Evolutionary conservation across 805 yeast species (phyloP).

Genomic region (Grigorovia yakushimaensis): DNA sequence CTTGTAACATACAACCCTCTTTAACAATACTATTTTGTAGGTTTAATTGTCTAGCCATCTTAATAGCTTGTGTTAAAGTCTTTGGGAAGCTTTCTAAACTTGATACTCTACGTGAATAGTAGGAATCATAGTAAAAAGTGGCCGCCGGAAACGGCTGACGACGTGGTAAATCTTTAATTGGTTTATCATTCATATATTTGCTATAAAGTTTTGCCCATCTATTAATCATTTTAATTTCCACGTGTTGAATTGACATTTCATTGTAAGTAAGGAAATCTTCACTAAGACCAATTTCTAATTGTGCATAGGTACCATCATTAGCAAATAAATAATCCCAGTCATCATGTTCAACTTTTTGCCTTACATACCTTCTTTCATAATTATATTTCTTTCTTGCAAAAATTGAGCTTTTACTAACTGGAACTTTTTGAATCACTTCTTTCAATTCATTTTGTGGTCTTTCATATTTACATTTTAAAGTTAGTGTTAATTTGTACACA

Average conservation of each 20-base stretch:
- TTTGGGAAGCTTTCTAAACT: slow-evolving; percentile 57
- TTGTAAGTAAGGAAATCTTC: slow-evolving; percentile 10
- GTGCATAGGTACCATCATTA: slow-evolving; percentile 80
- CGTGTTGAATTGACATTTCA: slow-evolving; percentile 7
- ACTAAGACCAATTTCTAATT: slow-evolving; percentile 47
- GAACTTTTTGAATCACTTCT: slow-evolving; percentile 52
- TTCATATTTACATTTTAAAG: slow-evolving; percentile 58
- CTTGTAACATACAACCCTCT: slow-evolving; percentile 75
- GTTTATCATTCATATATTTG: neutral
- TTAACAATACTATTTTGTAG: slow-evolving; percentile 27
- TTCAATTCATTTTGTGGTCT: slow-evolving; percentile 37
- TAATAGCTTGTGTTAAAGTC: slow-evolving; percentile 47
- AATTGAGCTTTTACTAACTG: slow-evolving; percentile 31
- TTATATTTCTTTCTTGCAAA: slow-evolving; percentile 29
- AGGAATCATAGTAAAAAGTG: slow-evolving; percentile 55
- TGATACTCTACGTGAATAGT: slow-evolving; percentile 57
- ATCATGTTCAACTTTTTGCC: slow-evolving; percentile 42
- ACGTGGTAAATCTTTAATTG: slow-evolving; percentile 13
- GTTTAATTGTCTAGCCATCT: slow-evolving; percentile 32
- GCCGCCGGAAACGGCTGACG: slow-evolving; percentile 52
- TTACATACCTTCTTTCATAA: slow-evolving; percentile 37
- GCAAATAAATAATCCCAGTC: slow-evolving; percentile 60
- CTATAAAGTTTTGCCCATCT: slow-evolving; percentile 53
- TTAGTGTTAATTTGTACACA: slow-evolving; percentile 51
- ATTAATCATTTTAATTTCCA: slow-evolving; percentile 33